A percentile compares a stretch with the other conserved stretches of the same genome.
phyloP scores from a whole-genome alignment of 2,329 filamentous ascomycete species.

The Aspergillus sp. region DNA sequence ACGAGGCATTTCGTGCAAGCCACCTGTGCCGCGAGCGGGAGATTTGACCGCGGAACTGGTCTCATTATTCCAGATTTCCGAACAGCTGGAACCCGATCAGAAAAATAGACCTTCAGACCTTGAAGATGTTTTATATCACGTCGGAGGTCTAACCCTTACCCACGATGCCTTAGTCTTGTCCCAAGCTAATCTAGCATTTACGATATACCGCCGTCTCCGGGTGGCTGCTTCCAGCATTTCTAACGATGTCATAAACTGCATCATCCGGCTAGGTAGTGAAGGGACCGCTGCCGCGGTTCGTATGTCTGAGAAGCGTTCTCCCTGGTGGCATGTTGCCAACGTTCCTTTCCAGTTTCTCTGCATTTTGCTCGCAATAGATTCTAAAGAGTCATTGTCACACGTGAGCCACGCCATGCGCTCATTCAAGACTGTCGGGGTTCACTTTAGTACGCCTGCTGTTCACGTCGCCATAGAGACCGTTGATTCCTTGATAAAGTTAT shows the following conservation, averaged over 20 bases:
- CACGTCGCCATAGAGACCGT: neutral
- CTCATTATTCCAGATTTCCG: conserved; percentile 15
- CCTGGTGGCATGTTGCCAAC: conserved; percentile 23
- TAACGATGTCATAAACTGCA: conserved; percentile 6
- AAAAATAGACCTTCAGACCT: conserved; percentile 10
- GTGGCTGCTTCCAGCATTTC: conserved; percentile 12
- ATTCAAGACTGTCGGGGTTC: neutral
- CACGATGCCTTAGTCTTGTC: conserved; percentile 17
- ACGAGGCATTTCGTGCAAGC: conserved; percentile 13
- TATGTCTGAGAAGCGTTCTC: conserved; percentile 8
- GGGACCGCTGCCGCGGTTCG: conserved; percentile 13
- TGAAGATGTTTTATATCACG: conserved; percentile 7
- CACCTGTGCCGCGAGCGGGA: neutral
- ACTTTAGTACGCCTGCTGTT: neutral
- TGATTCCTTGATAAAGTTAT: neutral
- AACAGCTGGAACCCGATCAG: conserved; percentile 15
- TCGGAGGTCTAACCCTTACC: conserved; percentile 3
- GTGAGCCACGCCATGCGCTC: conserved; percentile 7
- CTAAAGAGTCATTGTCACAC: conserved; percentile 3
- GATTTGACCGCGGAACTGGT: conserved; percentile 17
- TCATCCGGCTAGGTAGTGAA: conserved; percentile 12
- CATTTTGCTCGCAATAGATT: conserved; percentile 14
- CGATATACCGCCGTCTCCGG: conserved; percentile 20
- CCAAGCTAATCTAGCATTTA: conserved; percentile 16
- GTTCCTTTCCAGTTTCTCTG: conserved; percentile 19